Evolutionary conservation across 116 monocot genomes (phyloP).

Genomic region (Trichopus zeylanicus): DNA sequence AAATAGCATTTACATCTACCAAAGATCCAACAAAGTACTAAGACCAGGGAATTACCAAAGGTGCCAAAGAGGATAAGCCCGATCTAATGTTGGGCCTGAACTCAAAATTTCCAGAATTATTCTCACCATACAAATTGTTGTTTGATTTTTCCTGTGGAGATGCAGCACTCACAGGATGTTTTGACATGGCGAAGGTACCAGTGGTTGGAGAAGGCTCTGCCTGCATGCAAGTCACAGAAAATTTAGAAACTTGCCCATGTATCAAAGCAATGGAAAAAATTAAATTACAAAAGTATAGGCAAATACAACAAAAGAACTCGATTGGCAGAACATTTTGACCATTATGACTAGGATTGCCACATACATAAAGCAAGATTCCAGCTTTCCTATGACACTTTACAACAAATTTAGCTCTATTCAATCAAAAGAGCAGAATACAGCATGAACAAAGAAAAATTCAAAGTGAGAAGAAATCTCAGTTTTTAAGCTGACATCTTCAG

Average conservation of each 20-base stretch:
- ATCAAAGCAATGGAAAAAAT: no score
- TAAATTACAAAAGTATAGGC: neutral
- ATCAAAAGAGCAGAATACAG: no score
- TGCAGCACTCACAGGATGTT: constrained; percentile 22
- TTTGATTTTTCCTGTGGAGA: constrained; percentile 45
- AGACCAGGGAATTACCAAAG: constrained; percentile 38
- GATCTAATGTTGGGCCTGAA: constrained; percentile 48
- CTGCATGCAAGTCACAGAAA: constrained; percentile 21
- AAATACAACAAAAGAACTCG: neutral
- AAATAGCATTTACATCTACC: neutral
- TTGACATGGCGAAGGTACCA: constrained; percentile 54
- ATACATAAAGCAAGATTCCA: neutral
- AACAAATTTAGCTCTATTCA: neutral
- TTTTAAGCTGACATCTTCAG: neutral
- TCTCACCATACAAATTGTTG: constrained; percentile 23
- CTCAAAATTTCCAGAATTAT: constrained; percentile 44
- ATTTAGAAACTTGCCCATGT: neutral
- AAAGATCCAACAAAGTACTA: neutral
- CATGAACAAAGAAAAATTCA: no score
- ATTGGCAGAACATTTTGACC: neutral
- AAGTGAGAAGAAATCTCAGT: no score
- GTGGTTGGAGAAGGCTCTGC: constrained; percentile 93
- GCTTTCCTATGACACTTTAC: neutral
- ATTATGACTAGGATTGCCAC: neutral
- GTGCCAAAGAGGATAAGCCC: constrained; percentile 26